phyloP scores from a whole-genome alignment of 2,329 filamentous ascomycete genomes.

The Botrytis cinerea region DNA sequence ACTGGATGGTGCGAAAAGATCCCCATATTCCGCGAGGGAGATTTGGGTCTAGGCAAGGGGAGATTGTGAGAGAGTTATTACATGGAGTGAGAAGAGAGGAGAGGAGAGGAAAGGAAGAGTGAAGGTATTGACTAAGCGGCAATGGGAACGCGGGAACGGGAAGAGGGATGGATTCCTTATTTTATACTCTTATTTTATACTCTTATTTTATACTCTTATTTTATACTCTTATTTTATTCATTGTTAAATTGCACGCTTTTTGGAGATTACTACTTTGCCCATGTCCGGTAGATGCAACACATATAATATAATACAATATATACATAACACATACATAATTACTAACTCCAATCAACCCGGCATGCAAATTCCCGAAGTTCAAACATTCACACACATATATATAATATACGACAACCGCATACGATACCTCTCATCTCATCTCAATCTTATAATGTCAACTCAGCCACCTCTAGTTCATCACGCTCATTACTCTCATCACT shows the following conservation, averaged over 20 bases:
- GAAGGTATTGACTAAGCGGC: not conserved
- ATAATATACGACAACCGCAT: not conserved
- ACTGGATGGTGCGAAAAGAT: not conserved
- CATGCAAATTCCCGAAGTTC: not conserved
- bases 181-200: not conserved
- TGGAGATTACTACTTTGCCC: not conserved
- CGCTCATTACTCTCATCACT: not conserved
- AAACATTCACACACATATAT: not conserved
- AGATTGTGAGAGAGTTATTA: not conserved
- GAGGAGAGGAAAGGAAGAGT: not conserved
- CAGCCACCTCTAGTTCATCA: slow-evolving; percentile 17
- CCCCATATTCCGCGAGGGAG: not conserved
- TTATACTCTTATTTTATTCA: not conserved
- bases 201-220: not conserved
- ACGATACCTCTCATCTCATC: not conserved
- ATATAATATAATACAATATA: too few relatives aligned
- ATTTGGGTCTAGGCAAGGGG: slow-evolving; percentile 11
- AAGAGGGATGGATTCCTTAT: not conserved
- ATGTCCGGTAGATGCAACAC: not conserved
- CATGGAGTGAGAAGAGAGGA: not conserved
- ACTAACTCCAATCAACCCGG: not conserved
- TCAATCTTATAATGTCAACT: slow-evolving; percentile 9
- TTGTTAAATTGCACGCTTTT: not conserved
- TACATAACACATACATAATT: not conserved
- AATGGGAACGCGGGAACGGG: not conserved